phyloP scores from a whole-genome alignment of 306 rosid species.

The Pterocarpus santalinus region DNA sequence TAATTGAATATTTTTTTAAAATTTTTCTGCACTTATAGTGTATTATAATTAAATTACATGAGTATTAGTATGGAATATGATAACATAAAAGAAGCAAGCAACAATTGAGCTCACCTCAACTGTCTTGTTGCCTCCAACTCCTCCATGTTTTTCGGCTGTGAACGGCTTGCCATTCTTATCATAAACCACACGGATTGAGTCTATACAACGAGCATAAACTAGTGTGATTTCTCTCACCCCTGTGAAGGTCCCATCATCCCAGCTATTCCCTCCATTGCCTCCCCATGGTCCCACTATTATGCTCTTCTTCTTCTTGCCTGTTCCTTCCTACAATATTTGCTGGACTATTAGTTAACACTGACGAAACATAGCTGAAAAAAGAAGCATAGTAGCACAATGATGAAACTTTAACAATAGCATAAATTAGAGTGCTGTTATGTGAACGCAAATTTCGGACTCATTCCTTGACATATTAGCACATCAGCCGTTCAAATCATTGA shows the following conservation, averaged over 20 bases:
- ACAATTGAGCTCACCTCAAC: slow-evolving; percentile 49
- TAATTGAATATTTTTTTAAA: too few relatives aligned
- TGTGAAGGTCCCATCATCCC: slow-evolving; percentile 73
- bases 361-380: not conserved
- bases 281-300: slow-evolving; percentile 72
- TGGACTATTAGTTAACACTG: not conserved
- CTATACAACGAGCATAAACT: slow-evolving; percentile 60
- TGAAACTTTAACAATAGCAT: not conserved
- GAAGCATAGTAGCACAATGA: not conserved
- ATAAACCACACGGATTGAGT: slow-evolving; percentile 64
- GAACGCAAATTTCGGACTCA: too few relatives aligned
- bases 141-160: slow-evolving; percentile 65
- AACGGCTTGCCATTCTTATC: slow-evolving; percentile 66
- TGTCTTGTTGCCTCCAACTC: slow-evolving; percentile 61
- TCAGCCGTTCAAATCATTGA: too few relatives aligned
- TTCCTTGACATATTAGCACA: too few relatives aligned
- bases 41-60: too few relatives aligned
- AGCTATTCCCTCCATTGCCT: slow-evolving; percentile 68
- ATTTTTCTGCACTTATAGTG: too few relatives aligned
- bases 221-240: slow-evolving; percentile 67
- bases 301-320: slow-evolving; percentile 49
- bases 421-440: not conserved
- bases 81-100: not conserved
- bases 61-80: not conserved
- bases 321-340: slow-evolving; percentile 44